A percentile compares a stretch with the other conserved stretches of the same genome.
These are phyloP conservation scores for Zasmidium cellare DNA, from an alignment of 2,329 filamentous ascomycete genomes.

Conservation along the genomic window DNA sequence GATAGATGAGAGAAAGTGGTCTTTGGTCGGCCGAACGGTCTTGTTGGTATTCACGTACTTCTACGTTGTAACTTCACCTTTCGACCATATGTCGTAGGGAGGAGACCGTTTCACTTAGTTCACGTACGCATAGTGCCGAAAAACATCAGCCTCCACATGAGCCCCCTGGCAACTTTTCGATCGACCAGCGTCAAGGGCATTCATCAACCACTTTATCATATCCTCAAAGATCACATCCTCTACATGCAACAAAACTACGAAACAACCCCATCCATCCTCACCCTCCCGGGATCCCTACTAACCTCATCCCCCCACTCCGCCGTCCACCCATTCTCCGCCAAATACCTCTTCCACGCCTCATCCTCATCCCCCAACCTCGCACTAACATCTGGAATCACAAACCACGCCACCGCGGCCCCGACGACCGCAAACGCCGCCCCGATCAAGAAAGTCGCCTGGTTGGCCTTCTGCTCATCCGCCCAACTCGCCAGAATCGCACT, in stretches of 20 bases:
- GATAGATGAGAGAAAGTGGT: too few species aligned
- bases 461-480: slow-evolving; percentile 51
- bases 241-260: slow-evolving; percentile 3
- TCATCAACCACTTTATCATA: too few species aligned
- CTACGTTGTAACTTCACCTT: too few species aligned
- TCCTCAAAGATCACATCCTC: too few species aligned
- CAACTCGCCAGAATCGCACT: slow-evolving; percentile 62
- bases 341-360: slow-evolving; percentile 13
- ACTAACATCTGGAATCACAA: slow-evolving; percentile 41
- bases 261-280: slow-evolving; percentile 11
- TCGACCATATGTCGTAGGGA: too few species aligned
- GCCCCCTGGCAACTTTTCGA: too few species aligned
- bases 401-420: slow-evolving; percentile 64
- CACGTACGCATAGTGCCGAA: too few species aligned
- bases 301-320: slow-evolving; percentile 13
- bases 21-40: too few species aligned
- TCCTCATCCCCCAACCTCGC: slow-evolving; percentile 14
- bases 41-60: too few species aligned
- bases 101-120: too few species aligned
- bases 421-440: slow-evolving; percentile 72
- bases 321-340: slow-evolving; percentile 11
- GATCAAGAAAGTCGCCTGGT: slow-evolving; percentile 86
- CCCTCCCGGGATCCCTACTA: slow-evolving; percentile 7
- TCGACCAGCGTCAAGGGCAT: too few species aligned
- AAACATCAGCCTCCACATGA: too few species aligned